Evolutionary conservation across 1,139 yeast genomes (phyloP).

Genomic region (Yamadazyma dendronema): DNA sequence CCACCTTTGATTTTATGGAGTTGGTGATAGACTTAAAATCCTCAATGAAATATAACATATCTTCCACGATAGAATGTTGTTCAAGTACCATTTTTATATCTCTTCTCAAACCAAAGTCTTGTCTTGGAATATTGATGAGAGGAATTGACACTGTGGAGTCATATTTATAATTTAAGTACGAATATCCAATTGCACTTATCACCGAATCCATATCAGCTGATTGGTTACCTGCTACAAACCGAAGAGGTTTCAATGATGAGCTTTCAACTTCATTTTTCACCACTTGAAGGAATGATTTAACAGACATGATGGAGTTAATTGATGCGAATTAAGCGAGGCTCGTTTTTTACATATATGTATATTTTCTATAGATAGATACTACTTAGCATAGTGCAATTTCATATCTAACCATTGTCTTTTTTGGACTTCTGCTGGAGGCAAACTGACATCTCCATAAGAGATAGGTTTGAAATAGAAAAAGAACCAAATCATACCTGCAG

Average conservation of each 20-base stretch:
- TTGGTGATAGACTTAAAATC: conserved; percentile 39
- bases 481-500: conserved; percentile 54
- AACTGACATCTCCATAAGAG: conserved; percentile 74
- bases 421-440: conserved; percentile 62
- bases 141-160: conserved; percentile 47
- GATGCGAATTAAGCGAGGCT: not conserved
- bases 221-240: conserved; percentile 79
- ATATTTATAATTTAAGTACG: conserved; percentile 48
- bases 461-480: conserved; percentile 80
- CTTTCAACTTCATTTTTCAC: conserved; percentile 8
- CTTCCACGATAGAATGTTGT: conserved; percentile 46
- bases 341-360: too few relatives aligned
- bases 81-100: conserved; percentile 62
- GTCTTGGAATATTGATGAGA: conserved; percentile 65
- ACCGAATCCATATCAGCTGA: conserved; percentile 87
- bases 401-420: conserved; percentile 82
- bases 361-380: too few relatives aligned
- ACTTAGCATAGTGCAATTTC: conserved; percentile 81
- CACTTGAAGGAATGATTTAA: conserved; percentile 12
- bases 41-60: conserved; percentile 61
- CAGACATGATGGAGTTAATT: conserved; percentile 8
- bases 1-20: conserved; percentile 16
- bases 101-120: conserved; percentile 64
- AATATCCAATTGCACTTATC: conserved; percentile 67
- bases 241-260: conserved; percentile 18